Evolutionary conservation across 208 protist species (phyloP), one percentile per base, ranked within the genome.

Genomic region (Eutreptiella sp.): DNA sequence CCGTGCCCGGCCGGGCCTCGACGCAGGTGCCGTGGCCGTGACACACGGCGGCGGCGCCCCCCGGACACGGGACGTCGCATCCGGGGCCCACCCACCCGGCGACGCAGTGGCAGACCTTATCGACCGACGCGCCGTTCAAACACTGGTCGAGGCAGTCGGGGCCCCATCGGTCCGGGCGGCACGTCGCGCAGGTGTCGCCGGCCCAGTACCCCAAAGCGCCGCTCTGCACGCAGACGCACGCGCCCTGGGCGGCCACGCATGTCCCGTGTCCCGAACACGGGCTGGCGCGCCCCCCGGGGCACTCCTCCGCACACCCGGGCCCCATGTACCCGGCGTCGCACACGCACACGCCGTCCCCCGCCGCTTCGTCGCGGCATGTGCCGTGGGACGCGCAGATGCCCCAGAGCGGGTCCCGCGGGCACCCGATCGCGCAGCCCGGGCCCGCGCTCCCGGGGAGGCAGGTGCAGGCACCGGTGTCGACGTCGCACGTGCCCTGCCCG

Each of bases 321-420:
- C 58, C 58, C 5, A 19, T 50, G 27, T 62, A 64, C 5, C 58
- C 58, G 19, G 16, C 5, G 11, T 63, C 14, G 53, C 58, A 64
- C 53, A 42, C 50, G 50, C 58, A 64, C 5, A 19, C 58, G 36
- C 58, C 58, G 28, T 43, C 63, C 4, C 58, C 58, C 9, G 16
- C 9, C 7, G 7, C 9, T 5, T 23, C 43, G 26, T 5, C 5
- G 43, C 7, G 9, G 43, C 43, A 48, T n/a, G 43, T 48, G 7
- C 58, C 58, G 46, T 64, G 50, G 7, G 19, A 9, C 21, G n/a
- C 42, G 53, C 58, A 64, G 9, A 48, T 11, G 23, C 16, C 36
- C n/a, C 11, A 24, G 9, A 7, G 11, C 33, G 14, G 16, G 9
- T 33, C 50, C 14, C 50, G 48, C 9, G 9, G 9, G 5, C 29